Percentiles rank a stretch among this genome's conserved stretches.
phyloP scores from a whole-genome alignment of 352 stramenopile genomes.

The Pythium guiyangense region DNA sequence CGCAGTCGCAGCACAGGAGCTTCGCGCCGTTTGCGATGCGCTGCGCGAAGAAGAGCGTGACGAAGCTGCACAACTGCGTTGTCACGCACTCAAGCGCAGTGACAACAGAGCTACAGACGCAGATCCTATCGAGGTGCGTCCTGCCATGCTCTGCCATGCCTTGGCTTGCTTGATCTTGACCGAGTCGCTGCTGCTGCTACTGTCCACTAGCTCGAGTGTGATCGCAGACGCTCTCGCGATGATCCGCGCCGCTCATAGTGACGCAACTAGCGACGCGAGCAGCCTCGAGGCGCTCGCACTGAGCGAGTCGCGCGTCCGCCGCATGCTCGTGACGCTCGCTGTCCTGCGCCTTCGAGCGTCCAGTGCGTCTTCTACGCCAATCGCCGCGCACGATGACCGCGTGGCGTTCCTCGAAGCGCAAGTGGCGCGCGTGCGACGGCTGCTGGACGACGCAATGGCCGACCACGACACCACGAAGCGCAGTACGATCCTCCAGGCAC shows the following conservation, averaged over 20 bases:
- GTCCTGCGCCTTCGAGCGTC: conserved; percentile 8
- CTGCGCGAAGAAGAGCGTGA: conserved; percentile 35
- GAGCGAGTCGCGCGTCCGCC: conserved; percentile 38
- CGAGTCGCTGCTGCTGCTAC: too few species aligned
- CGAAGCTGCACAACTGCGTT: conserved; percentile 39
- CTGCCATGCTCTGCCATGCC: too few species aligned
- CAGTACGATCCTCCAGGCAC: conserved; percentile 22
- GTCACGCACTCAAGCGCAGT: conserved; percentile 17
- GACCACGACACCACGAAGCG: conserved; percentile 7
- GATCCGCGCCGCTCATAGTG: background rate
- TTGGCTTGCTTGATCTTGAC: too few species aligned
- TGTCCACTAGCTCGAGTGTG: too few species aligned
- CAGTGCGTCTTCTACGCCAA: background rate
- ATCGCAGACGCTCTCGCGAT: background rate
- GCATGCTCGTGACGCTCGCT: conserved; percentile 33
- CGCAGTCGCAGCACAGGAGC: conserved; percentile 6
- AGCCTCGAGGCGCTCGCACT: conserved; percentile 25
- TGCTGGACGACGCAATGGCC: conserved; percentile 36
- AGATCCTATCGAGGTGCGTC: conserved; percentile 34
- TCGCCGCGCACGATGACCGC: background rate
- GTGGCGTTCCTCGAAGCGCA: conserved; percentile 20
- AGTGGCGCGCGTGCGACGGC: conserved; percentile 20
- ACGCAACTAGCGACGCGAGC: conserved; percentile 7
- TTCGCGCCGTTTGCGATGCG: conserved; percentile 33
- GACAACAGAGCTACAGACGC: conserved; percentile 22